Evolutionary conservation across 352 stramenopile genomes (phyloP).

Genomic region (Phytophthora macrochlamydospora): DNA sequence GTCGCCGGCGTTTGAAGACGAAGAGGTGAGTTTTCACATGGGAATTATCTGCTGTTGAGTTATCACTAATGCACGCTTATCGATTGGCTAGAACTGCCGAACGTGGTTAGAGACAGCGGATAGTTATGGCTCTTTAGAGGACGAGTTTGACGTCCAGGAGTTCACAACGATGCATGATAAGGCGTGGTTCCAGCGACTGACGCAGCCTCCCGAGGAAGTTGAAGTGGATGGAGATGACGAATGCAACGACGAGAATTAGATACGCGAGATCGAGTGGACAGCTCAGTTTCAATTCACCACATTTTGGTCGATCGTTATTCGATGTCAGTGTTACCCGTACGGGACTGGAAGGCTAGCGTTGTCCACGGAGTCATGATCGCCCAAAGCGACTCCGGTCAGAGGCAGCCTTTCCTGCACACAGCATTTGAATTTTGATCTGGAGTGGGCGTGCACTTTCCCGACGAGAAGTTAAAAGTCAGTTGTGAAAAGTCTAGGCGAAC

Average conservation of each 20-base stretch:
- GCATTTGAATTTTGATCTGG: constrained; percentile 1
- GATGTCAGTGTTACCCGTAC: background rate
- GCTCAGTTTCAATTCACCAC: background rate
- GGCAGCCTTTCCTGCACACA: background rate
- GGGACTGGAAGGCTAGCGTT: background rate
- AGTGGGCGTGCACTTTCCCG: background rate
- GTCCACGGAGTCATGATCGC: background rate
- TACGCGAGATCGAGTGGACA: background rate
- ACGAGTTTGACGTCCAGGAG: constrained; percentile 68
- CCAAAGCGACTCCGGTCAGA: background rate
- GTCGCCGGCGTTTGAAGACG: constrained; percentile 52
- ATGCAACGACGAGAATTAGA: constrained; percentile 7
- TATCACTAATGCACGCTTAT: background rate
- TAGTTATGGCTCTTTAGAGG: constrained; percentile 77
- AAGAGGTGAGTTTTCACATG: constrained; percentile 39
- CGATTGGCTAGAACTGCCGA: constrained; percentile 50
- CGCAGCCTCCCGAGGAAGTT: constrained; percentile 44
- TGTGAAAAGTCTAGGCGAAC: background rate
- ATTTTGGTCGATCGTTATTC: background rate
- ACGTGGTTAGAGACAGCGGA: constrained; percentile 81
- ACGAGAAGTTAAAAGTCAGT: background rate
- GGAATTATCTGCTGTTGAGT: background rate
- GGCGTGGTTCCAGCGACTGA: constrained; percentile 65
- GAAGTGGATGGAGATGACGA: constrained; percentile 18
- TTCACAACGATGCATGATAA: constrained; percentile 62